phyloP scores from a whole-genome alignment of 805 yeast species.

The Debaryomyces maramus region DNA sequence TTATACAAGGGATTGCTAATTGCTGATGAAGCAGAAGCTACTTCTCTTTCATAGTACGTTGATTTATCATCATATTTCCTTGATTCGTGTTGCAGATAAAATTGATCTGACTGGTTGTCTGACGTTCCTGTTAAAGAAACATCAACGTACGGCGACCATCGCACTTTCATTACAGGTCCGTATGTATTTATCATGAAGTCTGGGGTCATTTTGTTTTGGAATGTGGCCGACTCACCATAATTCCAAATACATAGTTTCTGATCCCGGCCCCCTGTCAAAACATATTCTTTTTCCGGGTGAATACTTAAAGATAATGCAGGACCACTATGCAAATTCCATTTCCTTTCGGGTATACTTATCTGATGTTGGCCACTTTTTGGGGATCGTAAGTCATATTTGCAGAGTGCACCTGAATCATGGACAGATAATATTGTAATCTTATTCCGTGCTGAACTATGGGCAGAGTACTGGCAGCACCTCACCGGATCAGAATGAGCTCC shows the following conservation, averaged over 20 bases:
- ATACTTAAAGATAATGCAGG: slow-evolving; percentile 88
- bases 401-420: slow-evolving; percentile 86
- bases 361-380: slow-evolving; percentile 9
- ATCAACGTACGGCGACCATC: slow-evolving; percentile 50
- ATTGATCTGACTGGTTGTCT: not conserved
- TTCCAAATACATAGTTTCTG: slow-evolving; percentile 78
- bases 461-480: slow-evolving; percentile 53
- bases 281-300: slow-evolving; percentile 79
- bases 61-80: slow-evolving; percentile 20
- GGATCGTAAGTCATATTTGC: slow-evolving; percentile 78
- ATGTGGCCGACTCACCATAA: slow-evolving; percentile 27
- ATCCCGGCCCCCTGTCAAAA: slow-evolving; percentile 93
- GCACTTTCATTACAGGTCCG: slow-evolving; percentile 73
- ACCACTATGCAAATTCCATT: slow-evolving; percentile 85
- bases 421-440: slow-evolving; percentile 62
- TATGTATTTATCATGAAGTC: slow-evolving; percentile 73
- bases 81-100: slow-evolving; percentile 13
- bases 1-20: slow-evolving; percentile 38
- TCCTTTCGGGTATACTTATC: slow-evolving; percentile 59
- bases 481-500: slow-evolving; percentile 71
- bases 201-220: slow-evolving; percentile 42
- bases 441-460: slow-evolving; percentile 48
- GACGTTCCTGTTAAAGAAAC: slow-evolving; percentile 5
- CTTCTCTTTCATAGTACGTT: slow-evolving; percentile 19
- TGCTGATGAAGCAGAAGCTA: slow-evolving; percentile 12